These are phyloP conservation scores for Irpex rosettiformis DNA, from an alignment of 1,284 basidiomycete genomes.

Conservation along the genomic window DNA sequence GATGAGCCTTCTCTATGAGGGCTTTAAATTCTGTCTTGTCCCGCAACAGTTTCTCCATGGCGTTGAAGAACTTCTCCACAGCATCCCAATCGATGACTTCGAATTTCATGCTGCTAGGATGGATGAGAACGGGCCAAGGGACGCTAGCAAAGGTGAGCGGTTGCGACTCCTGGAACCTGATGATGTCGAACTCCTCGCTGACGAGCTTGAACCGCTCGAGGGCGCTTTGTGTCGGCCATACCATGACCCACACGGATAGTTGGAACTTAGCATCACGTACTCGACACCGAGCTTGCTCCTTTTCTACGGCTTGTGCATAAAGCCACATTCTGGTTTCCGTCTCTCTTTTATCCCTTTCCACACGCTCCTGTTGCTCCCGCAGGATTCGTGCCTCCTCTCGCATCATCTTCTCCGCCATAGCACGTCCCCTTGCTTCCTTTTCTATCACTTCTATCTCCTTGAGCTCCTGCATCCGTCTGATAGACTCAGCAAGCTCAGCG, in stretches of 20 bases:
- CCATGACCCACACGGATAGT: neutral
- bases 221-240: constrained; percentile 1
- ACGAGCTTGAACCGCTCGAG: constrained; percentile 8
- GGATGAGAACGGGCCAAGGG: constrained; percentile 8
- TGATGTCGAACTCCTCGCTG: constrained; percentile 10
- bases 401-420: neutral
- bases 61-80: constrained; percentile 11
- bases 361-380: constrained; percentile 1
- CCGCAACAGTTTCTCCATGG: neutral
- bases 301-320: neutral
- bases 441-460: neutral
- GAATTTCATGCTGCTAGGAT: constrained; percentile 1
- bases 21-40: constrained; percentile 1
- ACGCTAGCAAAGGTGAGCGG: constrained; percentile 10
- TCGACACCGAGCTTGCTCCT: neutral
- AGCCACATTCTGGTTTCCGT: neutral
- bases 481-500: neutral
- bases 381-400: neutral
- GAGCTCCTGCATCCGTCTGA: neutral
- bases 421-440: neutral
- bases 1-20: constrained; percentile 10
- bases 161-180: constrained; percentile 4
- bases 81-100: constrained; percentile 9
- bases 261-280: neutral
- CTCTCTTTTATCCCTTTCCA: neutral